Evolutionary conservation across 2,329 filamentous ascomycete species (phyloP).

Genomic region (Dissoconium aciculare): DNA sequence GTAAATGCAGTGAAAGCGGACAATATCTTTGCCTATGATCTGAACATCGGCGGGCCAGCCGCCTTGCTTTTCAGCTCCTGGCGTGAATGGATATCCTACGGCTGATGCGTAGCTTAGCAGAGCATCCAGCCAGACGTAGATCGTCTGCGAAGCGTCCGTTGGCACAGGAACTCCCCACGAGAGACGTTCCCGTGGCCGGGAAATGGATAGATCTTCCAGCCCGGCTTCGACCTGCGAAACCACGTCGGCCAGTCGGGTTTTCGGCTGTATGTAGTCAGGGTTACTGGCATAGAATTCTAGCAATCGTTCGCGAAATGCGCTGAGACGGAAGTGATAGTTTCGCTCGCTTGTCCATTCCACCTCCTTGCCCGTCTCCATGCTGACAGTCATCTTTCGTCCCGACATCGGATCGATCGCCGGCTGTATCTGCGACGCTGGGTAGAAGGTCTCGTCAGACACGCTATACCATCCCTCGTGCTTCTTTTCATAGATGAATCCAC

Average conservation of each 20-base stretch:
- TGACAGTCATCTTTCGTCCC: slow-evolving; percentile 63
- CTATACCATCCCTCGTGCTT: slow-evolving; percentile 74
- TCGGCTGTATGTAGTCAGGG: slow-evolving; percentile 61
- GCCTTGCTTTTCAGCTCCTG: slow-evolving; percentile 44
- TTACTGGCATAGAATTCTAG: slow-evolving; percentile 68
- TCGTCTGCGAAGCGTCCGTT: slow-evolving; percentile 68
- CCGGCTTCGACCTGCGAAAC: slow-evolving; percentile 60
- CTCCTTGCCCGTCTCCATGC: slow-evolving; percentile 71
- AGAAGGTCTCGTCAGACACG: slow-evolving; percentile 92
- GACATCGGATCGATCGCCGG: slow-evolving; percentile 62
- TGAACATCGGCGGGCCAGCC: slow-evolving; percentile 89
- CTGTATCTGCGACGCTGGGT: slow-evolving; percentile 61
- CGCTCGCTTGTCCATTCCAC: slow-evolving; percentile 89
- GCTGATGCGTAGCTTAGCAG: slow-evolving; percentile 87
- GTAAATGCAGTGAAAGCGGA: slow-evolving; percentile 92
- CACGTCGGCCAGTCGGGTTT: slow-evolving; percentile 60
- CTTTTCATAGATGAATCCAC: slow-evolving; percentile 12
- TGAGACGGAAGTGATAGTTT: slow-evolving; percentile 91
- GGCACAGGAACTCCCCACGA: slow-evolving; percentile 84
- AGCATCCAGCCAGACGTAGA: slow-evolving; percentile 97
- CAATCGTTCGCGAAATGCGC: slow-evolving; percentile 62
- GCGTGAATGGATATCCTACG: slow-evolving; percentile 69
- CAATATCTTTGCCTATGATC: slow-evolving; percentile 89
- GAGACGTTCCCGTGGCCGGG: slow-evolving; percentile 61
- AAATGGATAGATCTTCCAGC: slow-evolving; percentile 78